Conservation (phyloP, 2,329 filamentous ascomycete genomes). For the Myotisia sp. region DNA sequence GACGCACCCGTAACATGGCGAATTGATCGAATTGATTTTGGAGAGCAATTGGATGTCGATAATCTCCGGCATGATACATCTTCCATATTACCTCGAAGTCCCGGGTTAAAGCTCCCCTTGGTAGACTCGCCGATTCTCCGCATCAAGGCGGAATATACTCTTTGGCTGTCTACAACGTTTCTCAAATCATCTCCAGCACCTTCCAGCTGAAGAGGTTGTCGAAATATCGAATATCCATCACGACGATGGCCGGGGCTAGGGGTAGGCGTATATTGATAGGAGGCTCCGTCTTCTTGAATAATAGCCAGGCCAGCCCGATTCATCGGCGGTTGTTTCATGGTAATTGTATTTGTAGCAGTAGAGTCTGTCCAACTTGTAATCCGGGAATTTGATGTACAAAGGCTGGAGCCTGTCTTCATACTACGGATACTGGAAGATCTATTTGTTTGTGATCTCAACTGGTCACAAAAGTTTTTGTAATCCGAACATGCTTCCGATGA, state of each 20-base stretch:
- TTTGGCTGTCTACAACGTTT: slow-evolving; percentile 17
- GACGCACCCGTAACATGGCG: slow-evolving; percentile 10
- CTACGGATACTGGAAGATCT: slow-evolving; percentile 14
- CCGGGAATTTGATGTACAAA: slow-evolving; percentile 27
- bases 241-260: slow-evolving; percentile 15
- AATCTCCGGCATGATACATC: too few species aligned
- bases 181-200: slow-evolving; percentile 9
- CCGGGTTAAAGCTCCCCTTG: neutral
- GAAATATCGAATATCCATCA: slow-evolving; percentile 18
- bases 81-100: too few species aligned
- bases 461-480: neutral
- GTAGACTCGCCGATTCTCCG: slow-evolving; percentile 18
- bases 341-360: slow-evolving; percentile 28
- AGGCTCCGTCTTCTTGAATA: slow-evolving; percentile 29
- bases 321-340: slow-evolving; percentile 18
- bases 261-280: slow-evolving; percentile 16
- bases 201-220: slow-evolving; percentile 17
- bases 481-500: slow-evolving; percentile 1
- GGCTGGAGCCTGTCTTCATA: slow-evolving; percentile 21
- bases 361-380: slow-evolving; percentile 38
- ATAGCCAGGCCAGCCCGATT: slow-evolving; percentile 29
- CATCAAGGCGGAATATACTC: slow-evolving; percentile 23
- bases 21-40: slow-evolving; percentile 6
- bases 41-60: slow-evolving; percentile 1
- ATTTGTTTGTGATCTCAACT: neutral